A percentile compares a stretch with the other conserved stretches of the same genome.
These are phyloP conservation scores for Echeveria elegans DNA, from an alignment of 164 flowering plant genomes.

Conservation along the genomic window DNA sequence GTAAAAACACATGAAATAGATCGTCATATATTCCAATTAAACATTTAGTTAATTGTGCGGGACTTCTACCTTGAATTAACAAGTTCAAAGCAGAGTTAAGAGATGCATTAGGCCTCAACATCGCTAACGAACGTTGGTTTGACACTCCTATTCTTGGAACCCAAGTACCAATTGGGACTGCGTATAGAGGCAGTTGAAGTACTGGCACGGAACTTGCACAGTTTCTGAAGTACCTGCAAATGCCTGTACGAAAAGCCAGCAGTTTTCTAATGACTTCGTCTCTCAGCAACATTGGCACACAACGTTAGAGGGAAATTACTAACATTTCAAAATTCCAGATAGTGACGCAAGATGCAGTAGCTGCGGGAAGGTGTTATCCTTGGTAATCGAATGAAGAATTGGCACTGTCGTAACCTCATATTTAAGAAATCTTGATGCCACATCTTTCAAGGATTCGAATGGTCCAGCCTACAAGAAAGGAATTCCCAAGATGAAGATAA, in stretches of 20 bases:
- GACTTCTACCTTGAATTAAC: slow-evolving; percentile 61
- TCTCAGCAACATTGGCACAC: neutral
- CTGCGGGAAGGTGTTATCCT: slow-evolving; percentile 78
- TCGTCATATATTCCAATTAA: neutral
- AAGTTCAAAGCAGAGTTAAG: slow-evolving; percentile 64
- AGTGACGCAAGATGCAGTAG: slow-evolving; percentile 83
- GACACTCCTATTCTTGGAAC: slow-evolving; percentile 72
- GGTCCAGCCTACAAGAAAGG: slow-evolving; percentile 68
- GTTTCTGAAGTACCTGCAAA: slow-evolving; percentile 70
- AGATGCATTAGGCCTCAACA: slow-evolving; percentile 67
- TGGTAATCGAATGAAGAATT: slow-evolving; percentile 53
- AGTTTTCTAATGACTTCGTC: slow-evolving; percentile 15
- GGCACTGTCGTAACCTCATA: slow-evolving; percentile 70
- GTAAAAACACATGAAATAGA: neutral
- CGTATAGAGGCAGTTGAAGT: slow-evolving; percentile 43
- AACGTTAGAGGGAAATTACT: slow-evolving; percentile 13
- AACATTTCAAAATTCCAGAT: slow-evolving; percentile 83
- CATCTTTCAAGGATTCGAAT: slow-evolving; percentile 67
- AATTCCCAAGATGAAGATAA: neutral
- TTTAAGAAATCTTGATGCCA: slow-evolving; percentile 66
- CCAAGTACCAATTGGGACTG: slow-evolving; percentile 84
- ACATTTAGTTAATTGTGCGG: no score
- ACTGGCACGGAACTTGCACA: slow-evolving; percentile 44
- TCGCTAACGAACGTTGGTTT: slow-evolving; percentile 54
- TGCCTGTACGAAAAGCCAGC: slow-evolving; percentile 36